phyloP scores from a whole-genome alignment of 352 stramenopile species.

The Phytophthora ohioensis region DNA sequence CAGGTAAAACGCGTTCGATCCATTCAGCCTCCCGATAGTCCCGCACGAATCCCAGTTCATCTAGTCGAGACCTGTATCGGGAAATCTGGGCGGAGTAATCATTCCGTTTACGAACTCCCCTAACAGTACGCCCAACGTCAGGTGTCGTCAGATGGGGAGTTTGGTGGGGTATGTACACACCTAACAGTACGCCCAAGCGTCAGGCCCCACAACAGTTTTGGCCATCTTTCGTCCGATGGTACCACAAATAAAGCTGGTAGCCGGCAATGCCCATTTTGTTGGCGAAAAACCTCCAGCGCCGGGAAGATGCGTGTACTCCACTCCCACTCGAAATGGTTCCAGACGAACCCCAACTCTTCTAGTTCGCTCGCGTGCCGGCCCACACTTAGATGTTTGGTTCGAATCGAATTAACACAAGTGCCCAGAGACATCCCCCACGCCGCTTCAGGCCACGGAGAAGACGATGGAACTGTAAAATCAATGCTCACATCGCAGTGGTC shows the following conservation, averaged over 20 bases:
- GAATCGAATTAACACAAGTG: constrained; percentile 48
- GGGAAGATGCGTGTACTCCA: constrained; percentile 40
- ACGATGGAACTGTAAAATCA: constrained; percentile 41
- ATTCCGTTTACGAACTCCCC: too few relatives aligned
- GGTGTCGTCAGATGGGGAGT: too few relatives aligned
- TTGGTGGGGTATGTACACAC: not conserved
- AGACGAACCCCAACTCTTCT: constrained; percentile 48
- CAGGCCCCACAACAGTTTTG: constrained; percentile 32
- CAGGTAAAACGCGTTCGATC: constrained; percentile 41
- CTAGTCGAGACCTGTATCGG: not conserved
- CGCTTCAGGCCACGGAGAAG: constrained; percentile 35
- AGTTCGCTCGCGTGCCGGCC: not conserved
- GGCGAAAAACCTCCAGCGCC: constrained; percentile 44
- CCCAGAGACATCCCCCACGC: constrained; percentile 48
- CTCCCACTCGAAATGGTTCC: constrained; percentile 43
- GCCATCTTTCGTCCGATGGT: constrained; percentile 40
- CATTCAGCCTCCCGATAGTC: constrained; percentile 38
- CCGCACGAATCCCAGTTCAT: constrained; percentile 37
- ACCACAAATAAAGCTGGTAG: constrained; percentile 47
- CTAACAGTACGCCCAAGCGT: constrained; percentile 26
- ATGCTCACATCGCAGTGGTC: constrained; percentile 41
- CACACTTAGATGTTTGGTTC: not conserved
- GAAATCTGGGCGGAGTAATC: not conserved
- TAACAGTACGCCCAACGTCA: not conserved
- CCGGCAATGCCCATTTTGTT: constrained; percentile 33